A percentile compares a stretch with the other conserved stretches of the same genome.
Evolutionary conservation across 1,284 basidiomycete genomes (phyloP).

Genomic region (Cutaneotrichosporon cutaneum): DNA sequence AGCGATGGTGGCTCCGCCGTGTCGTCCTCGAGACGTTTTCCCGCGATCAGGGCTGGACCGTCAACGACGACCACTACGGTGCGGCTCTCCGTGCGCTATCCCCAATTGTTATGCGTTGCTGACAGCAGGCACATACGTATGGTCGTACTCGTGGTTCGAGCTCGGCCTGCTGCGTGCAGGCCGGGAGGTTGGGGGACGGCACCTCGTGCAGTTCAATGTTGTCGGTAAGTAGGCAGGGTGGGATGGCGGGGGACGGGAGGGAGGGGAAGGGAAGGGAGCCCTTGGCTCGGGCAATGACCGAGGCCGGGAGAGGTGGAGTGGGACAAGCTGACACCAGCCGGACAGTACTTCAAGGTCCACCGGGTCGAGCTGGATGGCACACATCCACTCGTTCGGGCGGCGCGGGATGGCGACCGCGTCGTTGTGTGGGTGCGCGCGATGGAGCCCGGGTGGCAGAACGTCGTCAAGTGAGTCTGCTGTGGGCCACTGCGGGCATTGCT

Average conservation of each 20-base stretch:
- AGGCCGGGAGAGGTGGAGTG: too few relatives aligned
- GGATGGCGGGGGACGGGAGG: background rate
- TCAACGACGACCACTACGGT: conserved; percentile 33
- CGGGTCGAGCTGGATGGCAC: conserved; percentile 24
- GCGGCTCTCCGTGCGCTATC: conserved; percentile 12
- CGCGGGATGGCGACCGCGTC: conserved; percentile 38
- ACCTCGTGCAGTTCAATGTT: conserved; percentile 40
- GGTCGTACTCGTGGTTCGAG: conserved; percentile 47
- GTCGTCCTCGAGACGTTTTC: conserved; percentile 39
- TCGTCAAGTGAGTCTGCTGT: conserved; percentile 26
- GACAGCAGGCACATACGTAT: conserved; percentile 39
- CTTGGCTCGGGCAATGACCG: too few relatives aligned
- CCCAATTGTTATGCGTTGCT: background rate
- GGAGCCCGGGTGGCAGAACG: conserved; percentile 46
- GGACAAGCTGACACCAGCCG: conserved; percentile 28
- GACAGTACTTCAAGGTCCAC: conserved; percentile 44
- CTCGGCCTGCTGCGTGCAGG: conserved; percentile 38
- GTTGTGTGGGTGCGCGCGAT: conserved; percentile 44
- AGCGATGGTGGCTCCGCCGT: conserved; percentile 27
- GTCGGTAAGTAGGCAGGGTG: conserved; percentile 31
- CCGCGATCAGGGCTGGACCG: conserved; percentile 46
- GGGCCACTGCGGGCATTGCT: background rate
- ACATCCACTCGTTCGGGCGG: conserved; percentile 31
- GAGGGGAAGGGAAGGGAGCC: background rate
- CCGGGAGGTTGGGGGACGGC: conserved; percentile 35